phyloP scores from a whole-genome alignment of 192 early-diverging fungal genomes.

The Cladochytrium replicatum region DNA sequence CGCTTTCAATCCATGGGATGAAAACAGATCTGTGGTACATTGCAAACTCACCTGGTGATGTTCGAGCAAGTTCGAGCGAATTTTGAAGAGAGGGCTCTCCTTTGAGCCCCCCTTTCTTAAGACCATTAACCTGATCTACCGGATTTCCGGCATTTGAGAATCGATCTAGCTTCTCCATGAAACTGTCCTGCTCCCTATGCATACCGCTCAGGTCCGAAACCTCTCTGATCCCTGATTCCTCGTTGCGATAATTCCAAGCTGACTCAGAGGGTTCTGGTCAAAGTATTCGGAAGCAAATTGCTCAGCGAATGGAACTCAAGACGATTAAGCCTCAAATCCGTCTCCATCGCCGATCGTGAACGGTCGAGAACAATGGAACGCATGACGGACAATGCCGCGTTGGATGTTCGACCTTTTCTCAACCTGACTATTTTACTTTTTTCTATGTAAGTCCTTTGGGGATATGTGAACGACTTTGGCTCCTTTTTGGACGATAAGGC shows the following conservation, averaged over 20 bases:
- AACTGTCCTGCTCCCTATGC: too few species aligned
- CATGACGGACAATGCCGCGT: conserved; percentile 64
- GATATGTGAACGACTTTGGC: too few species aligned
- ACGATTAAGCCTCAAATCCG: conserved; percentile 73
- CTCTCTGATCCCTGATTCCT: conserved; percentile 79
- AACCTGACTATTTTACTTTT: too few species aligned
- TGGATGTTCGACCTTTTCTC: too few species aligned
- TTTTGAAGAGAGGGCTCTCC: conserved; percentile 93
- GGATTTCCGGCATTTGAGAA: conserved; percentile 59
- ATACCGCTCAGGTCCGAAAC: conserved; percentile 69
- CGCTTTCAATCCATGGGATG: conserved; percentile 80
- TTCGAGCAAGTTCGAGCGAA: conserved; percentile 72
- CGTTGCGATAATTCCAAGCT: conserved; percentile 73
- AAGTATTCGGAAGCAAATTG: conserved; percentile 79
- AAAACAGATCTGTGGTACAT: conserved; percentile 71
- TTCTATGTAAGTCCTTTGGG: too few species aligned
- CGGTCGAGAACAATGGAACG: conserved; percentile 76
- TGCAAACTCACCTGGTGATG: too few species aligned
- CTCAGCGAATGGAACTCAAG: conserved; percentile 57
- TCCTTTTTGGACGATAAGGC: too few species aligned
- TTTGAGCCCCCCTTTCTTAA: conserved; percentile 54
- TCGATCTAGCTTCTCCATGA: too few species aligned
- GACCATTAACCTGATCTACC: conserved; percentile 62
- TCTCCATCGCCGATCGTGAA: conserved; percentile 72
- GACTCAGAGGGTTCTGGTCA: conserved; percentile 91